Percentiles rank a stretch among this genome's conserved stretches.
phyloP scores from a whole-genome alignment of 2,329 filamentous ascomycete genomes.

The Fusarium caatingaense region DNA sequence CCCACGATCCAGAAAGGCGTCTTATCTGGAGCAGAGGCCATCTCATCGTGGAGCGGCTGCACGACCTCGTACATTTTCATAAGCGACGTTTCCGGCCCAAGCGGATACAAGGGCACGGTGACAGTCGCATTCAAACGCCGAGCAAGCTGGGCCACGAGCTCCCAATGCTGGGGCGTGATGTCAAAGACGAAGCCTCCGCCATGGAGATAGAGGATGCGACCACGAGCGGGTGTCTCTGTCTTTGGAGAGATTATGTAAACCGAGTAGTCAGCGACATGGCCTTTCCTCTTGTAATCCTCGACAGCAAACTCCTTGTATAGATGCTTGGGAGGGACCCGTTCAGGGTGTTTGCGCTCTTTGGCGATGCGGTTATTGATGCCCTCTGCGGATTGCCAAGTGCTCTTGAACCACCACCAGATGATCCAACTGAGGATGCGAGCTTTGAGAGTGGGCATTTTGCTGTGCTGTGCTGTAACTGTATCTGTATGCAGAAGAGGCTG shows the following conservation, averaged over 20 bases:
- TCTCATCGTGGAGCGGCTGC: constrained; percentile 49
- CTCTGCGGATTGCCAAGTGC: constrained; percentile 42
- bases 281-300: constrained; percentile 39
- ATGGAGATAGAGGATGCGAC: constrained; percentile 49
- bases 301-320: constrained; percentile 45
- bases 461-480: not conserved
- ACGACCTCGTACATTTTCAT: constrained; percentile 49
- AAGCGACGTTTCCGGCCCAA: constrained; percentile 49
- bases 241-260: constrained; percentile 50
- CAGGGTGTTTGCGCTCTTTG: constrained; percentile 36
- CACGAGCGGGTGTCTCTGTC: constrained; percentile 45
- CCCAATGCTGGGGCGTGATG: constrained; percentile 47
- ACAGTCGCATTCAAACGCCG: constrained; percentile 48
- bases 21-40: constrained; percentile 44
- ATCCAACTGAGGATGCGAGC: constrained; percentile 45
- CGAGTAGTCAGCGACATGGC: constrained; percentile 21
- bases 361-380: constrained; percentile 44
- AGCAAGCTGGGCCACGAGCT: constrained; percentile 43
- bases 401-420: constrained; percentile 45
- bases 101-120: constrained; percentile 50
- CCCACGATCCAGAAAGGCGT: constrained; percentile 48
- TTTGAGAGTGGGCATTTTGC: constrained; percentile 46
- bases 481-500: constrained; percentile 4
- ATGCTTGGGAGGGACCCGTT: constrained; percentile 38
- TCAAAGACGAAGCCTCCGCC: constrained; percentile 50